These are phyloP conservation scores for Mycotypha africana DNA, from an alignment of 371 early-diverging fungal species.

Conservation along the genomic window DNA sequence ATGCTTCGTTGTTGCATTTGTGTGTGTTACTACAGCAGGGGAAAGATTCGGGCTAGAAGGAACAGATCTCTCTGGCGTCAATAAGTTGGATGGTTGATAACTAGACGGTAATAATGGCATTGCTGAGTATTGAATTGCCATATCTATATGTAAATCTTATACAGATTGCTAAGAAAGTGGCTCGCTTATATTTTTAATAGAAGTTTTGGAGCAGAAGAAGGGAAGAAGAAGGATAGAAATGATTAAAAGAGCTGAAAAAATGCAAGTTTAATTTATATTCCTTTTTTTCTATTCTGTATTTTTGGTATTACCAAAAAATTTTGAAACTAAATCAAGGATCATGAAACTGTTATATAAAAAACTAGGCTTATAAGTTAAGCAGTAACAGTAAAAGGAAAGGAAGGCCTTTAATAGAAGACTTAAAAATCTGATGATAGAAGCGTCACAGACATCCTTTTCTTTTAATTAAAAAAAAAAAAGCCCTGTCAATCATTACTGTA, in stretches of 20 bases:
- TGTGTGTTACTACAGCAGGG: conserved; percentile 22
- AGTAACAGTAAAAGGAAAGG: background rate
- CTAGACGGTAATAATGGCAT: no score
- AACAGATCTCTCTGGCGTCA: conserved; percentile 19
- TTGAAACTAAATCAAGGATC: background rate
- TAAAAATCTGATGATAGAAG: no score
- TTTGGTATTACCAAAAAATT: background rate
- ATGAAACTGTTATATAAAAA: background rate
- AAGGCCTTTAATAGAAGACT: no score
- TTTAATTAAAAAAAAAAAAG: no score
- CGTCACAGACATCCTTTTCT: no score
- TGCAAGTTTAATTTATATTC: conserved; percentile 8
- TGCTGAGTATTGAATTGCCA: no score
- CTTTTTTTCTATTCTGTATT: background rate
- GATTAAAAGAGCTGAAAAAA: background rate
- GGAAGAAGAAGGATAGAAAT: background rate
- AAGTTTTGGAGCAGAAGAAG: background rate
- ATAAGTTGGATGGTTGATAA: no score
- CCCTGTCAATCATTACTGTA: no score
- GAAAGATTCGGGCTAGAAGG: conserved; percentile 24
- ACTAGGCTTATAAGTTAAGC: no score
- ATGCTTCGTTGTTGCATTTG: conserved; percentile 24
- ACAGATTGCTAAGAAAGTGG: no score
- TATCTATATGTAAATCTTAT: no score
- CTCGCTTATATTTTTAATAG: no score